Percentiles rank a stretch among this genome's conserved stretches.
These are phyloP conservation scores for Chlorella sorokiniana DNA, from an alignment of 139 green algal species.

Conservation along the genomic window DNA sequence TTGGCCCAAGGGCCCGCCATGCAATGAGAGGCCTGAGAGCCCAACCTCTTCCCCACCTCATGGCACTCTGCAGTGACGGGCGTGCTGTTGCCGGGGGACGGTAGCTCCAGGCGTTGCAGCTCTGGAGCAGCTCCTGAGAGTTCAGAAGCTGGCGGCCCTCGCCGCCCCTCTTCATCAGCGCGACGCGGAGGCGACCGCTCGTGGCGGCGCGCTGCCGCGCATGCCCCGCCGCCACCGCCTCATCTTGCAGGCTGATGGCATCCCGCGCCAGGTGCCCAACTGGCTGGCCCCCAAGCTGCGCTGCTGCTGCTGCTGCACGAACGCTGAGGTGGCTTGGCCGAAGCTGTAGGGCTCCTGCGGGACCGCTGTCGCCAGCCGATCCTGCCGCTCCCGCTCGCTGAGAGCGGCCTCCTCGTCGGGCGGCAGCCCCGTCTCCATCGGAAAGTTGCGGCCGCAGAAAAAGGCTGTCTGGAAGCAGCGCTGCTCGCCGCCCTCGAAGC, in stretches of 20 bases:
- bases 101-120: constrained; percentile 21
- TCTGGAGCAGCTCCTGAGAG: constrained; percentile 3
- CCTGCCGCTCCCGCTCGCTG: not conserved
- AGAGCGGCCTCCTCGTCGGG: constrained; percentile 1
- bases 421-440: not conserved
- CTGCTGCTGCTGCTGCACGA: constrained; percentile 6
- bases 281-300: not conserved
- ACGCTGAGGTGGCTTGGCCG: not conserved
- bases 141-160: constrained; percentile 22
- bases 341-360: constrained; percentile 9
- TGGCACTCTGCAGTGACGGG: not conserved
- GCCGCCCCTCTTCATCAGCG: constrained; percentile 14
- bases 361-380: not conserved
- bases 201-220: not conserved
- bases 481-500: constrained; percentile 28
- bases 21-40: not conserved
- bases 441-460: constrained; percentile 23
- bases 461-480: constrained; percentile 15
- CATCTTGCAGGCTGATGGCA: constrained; percentile 20
- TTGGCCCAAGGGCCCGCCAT: too few relatives aligned
- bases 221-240: not conserved
- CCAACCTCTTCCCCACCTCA: not conserved
- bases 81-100: not conserved
- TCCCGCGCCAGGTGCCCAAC: not conserved
- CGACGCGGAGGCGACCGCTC: not conserved